Base-by-base conservation (phyloP, 148 eudicot genomes). In the Chenopodium quinoa region DNA sequence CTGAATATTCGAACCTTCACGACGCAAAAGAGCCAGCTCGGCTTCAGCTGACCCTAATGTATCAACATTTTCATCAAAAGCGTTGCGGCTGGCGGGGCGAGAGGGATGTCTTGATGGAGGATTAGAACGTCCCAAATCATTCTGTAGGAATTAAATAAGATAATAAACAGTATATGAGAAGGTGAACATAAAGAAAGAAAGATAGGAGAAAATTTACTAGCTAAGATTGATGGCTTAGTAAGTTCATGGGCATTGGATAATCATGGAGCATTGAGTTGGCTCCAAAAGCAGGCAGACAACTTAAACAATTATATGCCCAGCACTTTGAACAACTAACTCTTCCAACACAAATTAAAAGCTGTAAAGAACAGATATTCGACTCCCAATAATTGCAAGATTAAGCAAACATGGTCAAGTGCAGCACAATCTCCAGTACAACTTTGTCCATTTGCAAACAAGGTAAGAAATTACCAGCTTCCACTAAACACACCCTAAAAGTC, bases 31-130 rank as follows among this genome's bases (percentile, higher is more conserved):
- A 82, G 91, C 89, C 83, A 93, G 88, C 82, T 95, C 97, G 76
- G 92, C 86, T 84, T 94, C 98, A 67, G 86, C 92, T 19, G 90
- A 81, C 81, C 84, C 88, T 52, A 89, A 37, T 19, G 73, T 79
- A 46, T 88, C 93, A 60, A 79, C 78, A 85, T 85, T 90, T 37
- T 91, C 93, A 77, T 90, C 94, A 82, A 91, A 94, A 83, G 94
- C 85, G 88, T 86, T 97, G 73, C 98, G 93, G 87, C 99, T 97
- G 11, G 93, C 90, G 14, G 99, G 97, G 47, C 95, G 94, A 80
- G 99, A 94, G 65, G 97, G 94, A 66, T 90, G 92, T 44, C 98
- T 91, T 60, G 97, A 80, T 2, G 88, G 85, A 79, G 97, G 91
- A 85, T 89, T 85, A 65, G 91, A 84, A 25, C 86, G 90, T 65